Evolutionary conservation across 345 rosid species (phyloP).

Genomic region (Eucalyptus regnans): DNA sequence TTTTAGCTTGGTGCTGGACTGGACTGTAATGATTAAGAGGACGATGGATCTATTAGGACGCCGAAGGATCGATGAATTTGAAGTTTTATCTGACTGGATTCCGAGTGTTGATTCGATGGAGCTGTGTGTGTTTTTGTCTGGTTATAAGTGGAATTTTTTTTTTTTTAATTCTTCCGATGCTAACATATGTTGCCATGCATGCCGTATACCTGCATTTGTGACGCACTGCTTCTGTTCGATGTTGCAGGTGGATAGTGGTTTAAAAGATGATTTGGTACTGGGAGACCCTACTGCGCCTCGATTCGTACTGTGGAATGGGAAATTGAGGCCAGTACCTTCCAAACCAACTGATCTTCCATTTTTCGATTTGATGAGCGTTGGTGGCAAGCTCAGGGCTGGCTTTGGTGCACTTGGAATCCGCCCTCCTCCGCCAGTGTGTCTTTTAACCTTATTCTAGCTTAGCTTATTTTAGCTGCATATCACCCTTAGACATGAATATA

Average conservation of each 20-base stretch:
- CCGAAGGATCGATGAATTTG: background rate
- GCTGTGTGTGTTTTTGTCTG: background rate
- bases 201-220: background rate
- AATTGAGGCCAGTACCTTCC: conserved; percentile 80
- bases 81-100: background rate
- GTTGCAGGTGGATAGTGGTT: conserved; percentile 74
- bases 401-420: conserved; percentile 82
- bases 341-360: conserved; percentile 62
- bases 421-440: conserved; percentile 86
- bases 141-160: background rate
- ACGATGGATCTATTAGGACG: background rate
- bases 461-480: background rate
- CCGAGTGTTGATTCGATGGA: background rate
- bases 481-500: background rate
- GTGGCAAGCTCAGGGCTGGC: conserved; percentile 86
- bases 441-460: conserved; percentile 5
- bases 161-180: background rate
- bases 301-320: conserved; percentile 83
- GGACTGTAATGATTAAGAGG: background rate
- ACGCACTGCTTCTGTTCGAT: background rate
- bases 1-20: background rate
- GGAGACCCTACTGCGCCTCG: conserved; percentile 93
- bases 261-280: conserved; percentile 79
- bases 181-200: background rate
- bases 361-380: conserved; percentile 82